phyloP scores from a whole-genome alignment of 805 yeast species.

The Candida palmyrensis region DNA sequence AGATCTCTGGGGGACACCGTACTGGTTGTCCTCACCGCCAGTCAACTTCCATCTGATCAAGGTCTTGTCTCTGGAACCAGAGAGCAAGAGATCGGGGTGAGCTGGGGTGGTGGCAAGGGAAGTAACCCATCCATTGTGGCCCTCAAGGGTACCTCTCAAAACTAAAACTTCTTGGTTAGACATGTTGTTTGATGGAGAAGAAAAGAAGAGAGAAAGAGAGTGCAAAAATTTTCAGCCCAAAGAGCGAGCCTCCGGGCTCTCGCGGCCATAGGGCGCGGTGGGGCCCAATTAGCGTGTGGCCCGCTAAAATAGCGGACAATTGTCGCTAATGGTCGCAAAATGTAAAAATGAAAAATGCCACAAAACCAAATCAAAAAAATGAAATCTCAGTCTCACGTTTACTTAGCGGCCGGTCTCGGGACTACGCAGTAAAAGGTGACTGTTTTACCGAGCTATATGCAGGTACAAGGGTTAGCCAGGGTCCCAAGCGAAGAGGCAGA shows the following conservation, averaged over 20 bases:
- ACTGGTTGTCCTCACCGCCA: slow-evolving; percentile 87
- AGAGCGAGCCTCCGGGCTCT: too few relatives aligned
- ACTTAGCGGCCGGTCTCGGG: slow-evolving; percentile 31
- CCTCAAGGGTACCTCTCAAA: slow-evolving; percentile 99
- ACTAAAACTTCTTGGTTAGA: slow-evolving; percentile 94
- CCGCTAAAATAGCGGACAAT: too few relatives aligned
- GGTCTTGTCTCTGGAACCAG: slow-evolving; percentile 98
- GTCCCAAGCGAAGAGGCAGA: too few relatives aligned
- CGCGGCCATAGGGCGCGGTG: too few relatives aligned
- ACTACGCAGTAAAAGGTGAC: slow-evolving; percentile 33
- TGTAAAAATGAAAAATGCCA: too few relatives aligned
- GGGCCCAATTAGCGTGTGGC: too few relatives aligned
- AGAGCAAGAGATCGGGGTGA: slow-evolving; percentile 95
- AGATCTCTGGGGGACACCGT: slow-evolving; percentile 97
- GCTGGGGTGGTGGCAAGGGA: slow-evolving; percentile 96
- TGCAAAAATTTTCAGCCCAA: slow-evolving; percentile 6
- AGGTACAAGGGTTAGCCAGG: slow-evolving; percentile 6
- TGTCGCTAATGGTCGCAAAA: too few relatives aligned
- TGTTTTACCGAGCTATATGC: slow-evolving; percentile 27
- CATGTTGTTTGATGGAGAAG: slow-evolving; percentile 33
- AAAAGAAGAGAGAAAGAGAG: slow-evolving; percentile 2
- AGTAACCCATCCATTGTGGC: slow-evolving; percentile 85
- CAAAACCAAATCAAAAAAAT: too few relatives aligned
- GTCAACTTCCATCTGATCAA: slow-evolving; percentile 96
- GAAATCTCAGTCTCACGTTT: slow-evolving; percentile 14